Percentiles rank a stretch among this genome's conserved stretches.
These are phyloP conservation scores for Ocimum tenuiflorum DNA, from an alignment of 257 asterid genomes.

Conservation along the genomic window DNA sequence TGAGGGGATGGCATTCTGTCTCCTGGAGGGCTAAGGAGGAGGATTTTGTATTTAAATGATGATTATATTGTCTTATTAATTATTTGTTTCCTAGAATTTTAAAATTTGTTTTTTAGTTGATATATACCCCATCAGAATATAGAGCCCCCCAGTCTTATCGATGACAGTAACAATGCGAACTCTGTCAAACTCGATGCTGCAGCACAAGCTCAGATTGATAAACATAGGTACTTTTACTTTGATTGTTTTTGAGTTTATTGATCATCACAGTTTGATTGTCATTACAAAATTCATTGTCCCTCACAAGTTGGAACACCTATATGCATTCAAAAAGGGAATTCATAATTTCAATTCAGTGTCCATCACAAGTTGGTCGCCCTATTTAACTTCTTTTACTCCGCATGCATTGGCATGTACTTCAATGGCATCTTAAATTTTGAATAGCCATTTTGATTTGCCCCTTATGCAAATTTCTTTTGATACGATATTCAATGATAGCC, in stretches of 20 bases:
- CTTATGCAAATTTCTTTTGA: no score
- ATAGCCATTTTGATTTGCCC: no score
- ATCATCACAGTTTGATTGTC: neutral
- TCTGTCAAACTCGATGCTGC: slow-evolving; percentile 78
- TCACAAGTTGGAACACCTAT: slow-evolving; percentile 67
- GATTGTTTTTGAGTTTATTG: no score
- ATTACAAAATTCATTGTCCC: neutral
- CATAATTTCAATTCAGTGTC: no score
- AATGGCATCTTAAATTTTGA: no score
- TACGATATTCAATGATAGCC: no score
- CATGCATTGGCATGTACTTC: no score
- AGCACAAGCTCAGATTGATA: no score
- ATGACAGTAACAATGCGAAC: slow-evolving; percentile 31
- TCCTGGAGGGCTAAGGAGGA: slow-evolving; percentile 72
- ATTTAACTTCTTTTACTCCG: no score
- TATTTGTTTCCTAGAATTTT: slow-evolving; percentile 4
- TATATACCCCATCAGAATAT: slow-evolving; percentile 51
- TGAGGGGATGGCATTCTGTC: slow-evolving; percentile 40
- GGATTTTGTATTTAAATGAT: slow-evolving; percentile 44
- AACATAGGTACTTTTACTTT: no score
- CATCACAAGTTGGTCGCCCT: no score
- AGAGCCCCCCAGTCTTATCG: slow-evolving; percentile 32
- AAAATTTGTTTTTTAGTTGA: slow-evolving; percentile 21
- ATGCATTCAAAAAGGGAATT: slow-evolving; percentile 71
- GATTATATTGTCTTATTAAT: neutral